Base-by-base conservation (phyloP, 345 rosid species). In the Iberis pinnata region DNA sequence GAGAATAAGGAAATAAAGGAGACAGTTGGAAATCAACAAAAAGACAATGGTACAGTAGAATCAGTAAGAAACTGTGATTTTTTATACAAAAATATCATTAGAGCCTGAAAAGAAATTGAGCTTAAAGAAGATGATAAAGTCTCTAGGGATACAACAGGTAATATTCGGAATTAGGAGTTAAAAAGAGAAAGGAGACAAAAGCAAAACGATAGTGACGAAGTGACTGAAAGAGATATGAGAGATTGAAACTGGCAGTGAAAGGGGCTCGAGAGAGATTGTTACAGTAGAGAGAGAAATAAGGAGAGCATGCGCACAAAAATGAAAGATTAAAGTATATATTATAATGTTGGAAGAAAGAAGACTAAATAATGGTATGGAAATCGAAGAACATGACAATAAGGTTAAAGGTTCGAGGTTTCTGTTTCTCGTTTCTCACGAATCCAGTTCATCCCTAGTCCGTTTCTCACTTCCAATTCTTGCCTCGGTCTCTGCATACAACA, bases 191-290 rank as follows among this genome's bases (percentile, higher is more conserved):
- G 13, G 64, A 44, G 54, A 58, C 63, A 48, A 53, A 50, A 35
- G 69, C 61, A 22, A 67, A 47, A 65, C 43, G 69, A 44, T 31
- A 38, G 53, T 8, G 38, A 53, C 14, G 7, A 46, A 60, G 66
- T 57, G 63, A 53, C 13, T 36, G 67, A 56, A 61, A 56, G 63
- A 43, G 53, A 61, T 40, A 61, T 53, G 33, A 53, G 55, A 62
- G 39, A 42, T 8, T 40, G 1, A 22, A 22, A 61, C 61, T 56
- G 27, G 47, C 70, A 25, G 68, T 31, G 72, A 58, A 56, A 62
- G 70, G 60, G 68, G 70, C 76, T 73, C 52, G 60, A 56, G 74
- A 64, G 74, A 70, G 61, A 56, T 49, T 62, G 8, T 49, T 43
- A 24, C 60, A 50, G 53, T 40, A 49, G 57, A 41, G 14, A n/a